Percentiles rank a stretch among this genome's conserved stretches.
These are phyloP conservation scores for Phenoliferia sp. DNA, from an alignment of 1,284 basidiomycete species.

Conservation along the genomic window DNA sequence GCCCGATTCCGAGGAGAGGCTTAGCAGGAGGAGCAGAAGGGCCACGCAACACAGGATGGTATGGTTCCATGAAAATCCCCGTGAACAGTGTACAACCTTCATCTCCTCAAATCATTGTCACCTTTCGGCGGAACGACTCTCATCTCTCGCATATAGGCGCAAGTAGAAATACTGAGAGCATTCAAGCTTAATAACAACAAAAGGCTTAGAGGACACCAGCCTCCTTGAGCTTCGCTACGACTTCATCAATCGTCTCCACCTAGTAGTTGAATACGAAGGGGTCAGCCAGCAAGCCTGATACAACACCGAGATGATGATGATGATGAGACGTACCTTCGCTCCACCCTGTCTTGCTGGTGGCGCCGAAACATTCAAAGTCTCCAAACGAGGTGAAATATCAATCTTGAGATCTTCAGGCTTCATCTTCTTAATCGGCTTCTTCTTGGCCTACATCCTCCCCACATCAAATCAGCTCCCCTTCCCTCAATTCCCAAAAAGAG, in stretches of 20 bases:
- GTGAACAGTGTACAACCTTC: no score
- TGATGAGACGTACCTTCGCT: slow-evolving; percentile 67
- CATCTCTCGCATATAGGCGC: no score
- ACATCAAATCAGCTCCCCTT: background rate
- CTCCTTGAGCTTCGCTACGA: slow-evolving; percentile 81
- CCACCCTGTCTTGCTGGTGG: slow-evolving; percentile 89
- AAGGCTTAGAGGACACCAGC: slow-evolving; percentile 27
- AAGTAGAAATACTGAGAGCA: no score
- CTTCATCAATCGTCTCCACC: slow-evolving; percentile 81
- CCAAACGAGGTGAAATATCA: slow-evolving; percentile 71
- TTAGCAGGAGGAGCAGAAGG: no score
- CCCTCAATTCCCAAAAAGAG: background rate
- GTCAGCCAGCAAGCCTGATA: background rate
- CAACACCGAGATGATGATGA: background rate
- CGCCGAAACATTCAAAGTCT: slow-evolving; percentile 85
- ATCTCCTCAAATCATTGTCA: no score
- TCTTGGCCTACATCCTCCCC: slow-evolving; percentile 64
- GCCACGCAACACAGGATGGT: no score
- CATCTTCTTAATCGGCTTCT: slow-evolving; percentile 89
- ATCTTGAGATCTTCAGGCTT: slow-evolving; percentile 74
- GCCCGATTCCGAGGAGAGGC: no score
- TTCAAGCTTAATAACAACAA: no score
- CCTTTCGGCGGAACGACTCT: no score
- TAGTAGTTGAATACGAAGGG: slow-evolving; percentile 34
- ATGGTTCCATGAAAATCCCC: no score